Base-by-base conservation (phyloP, 1,284 basidiomycete genomes). In the Agaricales sp. region DNA sequence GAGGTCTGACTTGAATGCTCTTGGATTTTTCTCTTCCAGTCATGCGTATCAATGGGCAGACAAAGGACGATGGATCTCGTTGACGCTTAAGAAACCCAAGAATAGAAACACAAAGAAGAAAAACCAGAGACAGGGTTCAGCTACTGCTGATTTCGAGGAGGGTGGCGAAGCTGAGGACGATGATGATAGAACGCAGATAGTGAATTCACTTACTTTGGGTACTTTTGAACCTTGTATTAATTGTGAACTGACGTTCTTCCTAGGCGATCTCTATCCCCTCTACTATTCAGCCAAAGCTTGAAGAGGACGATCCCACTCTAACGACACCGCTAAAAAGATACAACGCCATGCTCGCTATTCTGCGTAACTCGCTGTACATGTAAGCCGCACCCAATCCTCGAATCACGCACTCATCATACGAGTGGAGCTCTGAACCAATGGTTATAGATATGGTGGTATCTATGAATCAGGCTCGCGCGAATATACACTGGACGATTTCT, bases 331-430 rank as follows among this genome's bases (percentile, higher is more conserved):
- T 87, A 6, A 75, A 82, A 1, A 74, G 92, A n/a, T 96, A 94
- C 66, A 96, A 96, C 57, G 78, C 89, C 2, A 95, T 96, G 91
- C 70, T 95, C 6, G 84, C 91, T 0, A 82, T 95, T 2, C 72
- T 92, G 46, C 77, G 83, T 25, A 95, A 94, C 62, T 92, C 85
- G 0, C 66, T 94, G 0, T 94, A 88, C 63, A 82, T 94, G 86
- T 89, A 54, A 43, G 82, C 56, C 22, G 51, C 44, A 8, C n/a
- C n/a, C n/a, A n/a, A n/a, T n/a, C n/a, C n/a, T n/a, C n/a, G n/a
- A n/a, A n/a, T n/a, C n/a, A n/a, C n/a, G n/a, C n/a, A n/a, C n/a
- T n/a, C n/a, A n/a, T n/a, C n/a, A n/a, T n/a, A n/a, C n/a, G n/a
- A n/a, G n/a, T n/a, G n/a, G n/a, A n/a, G n/a, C n/a, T n/a, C n/a